A percentile compares a stretch with the other conserved stretches of the same genome.
Conservation (phyloP, 306 rosid species). For the Gastrolobium villosum region DNA sequence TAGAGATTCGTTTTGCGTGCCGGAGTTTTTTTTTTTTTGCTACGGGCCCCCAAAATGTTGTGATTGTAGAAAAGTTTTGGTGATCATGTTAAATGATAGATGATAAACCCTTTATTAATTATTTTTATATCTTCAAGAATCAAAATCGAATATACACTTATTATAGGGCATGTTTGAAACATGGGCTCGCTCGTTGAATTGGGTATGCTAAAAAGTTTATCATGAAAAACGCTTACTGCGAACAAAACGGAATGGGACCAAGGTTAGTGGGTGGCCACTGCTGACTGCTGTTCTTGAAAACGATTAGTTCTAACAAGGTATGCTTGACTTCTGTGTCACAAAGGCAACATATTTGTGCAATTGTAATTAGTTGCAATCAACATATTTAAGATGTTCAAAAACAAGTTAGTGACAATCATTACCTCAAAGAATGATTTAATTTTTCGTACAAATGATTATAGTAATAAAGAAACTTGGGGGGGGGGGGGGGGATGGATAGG, state of each 20-base stretch:
- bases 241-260: not conserved
- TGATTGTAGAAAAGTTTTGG: no score
- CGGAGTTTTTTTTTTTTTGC: no score
- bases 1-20: no score
- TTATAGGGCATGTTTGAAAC: slow-evolving; percentile 1
- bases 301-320: not conserved
- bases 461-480: no score
- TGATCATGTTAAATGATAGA: no score
- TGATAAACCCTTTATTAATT: no score
- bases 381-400: not conserved
- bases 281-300: not conserved
- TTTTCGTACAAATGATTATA: not conserved
- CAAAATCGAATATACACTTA: no score
- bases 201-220: not conserved
- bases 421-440: not conserved
- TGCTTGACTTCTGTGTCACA: not conserved
- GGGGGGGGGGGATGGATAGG: no score
- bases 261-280: slow-evolving; percentile 4
- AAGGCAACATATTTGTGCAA: not conserved
- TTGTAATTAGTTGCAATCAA: not conserved
- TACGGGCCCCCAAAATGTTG: no score
- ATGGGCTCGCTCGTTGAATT: not conserved
- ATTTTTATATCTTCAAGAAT: no score
- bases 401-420: not conserved
- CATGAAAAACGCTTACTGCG: not conserved